Conservation (phyloP, 805 yeast genomes). For the Yarrowia sp. region DNA sequence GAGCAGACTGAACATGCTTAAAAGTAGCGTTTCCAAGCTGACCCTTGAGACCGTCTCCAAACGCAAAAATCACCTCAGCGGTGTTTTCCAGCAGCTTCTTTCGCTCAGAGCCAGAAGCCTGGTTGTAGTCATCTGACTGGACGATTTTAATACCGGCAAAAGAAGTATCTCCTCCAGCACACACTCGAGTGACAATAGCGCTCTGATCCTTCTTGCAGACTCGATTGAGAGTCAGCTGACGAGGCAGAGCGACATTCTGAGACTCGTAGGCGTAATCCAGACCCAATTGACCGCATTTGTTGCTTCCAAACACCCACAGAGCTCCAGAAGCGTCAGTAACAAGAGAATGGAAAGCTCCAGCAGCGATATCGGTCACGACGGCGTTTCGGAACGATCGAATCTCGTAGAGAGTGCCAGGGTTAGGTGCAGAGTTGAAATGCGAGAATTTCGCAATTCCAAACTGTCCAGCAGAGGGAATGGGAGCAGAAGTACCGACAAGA, state of each 20-base stretch:
- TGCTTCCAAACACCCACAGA: slow-evolving; percentile 84
- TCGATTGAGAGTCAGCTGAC: slow-evolving; percentile 45
- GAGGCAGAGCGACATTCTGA: slow-evolving; percentile 71
- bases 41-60: slow-evolving; percentile 85
- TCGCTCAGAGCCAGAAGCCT: not conserved
- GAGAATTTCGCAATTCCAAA: slow-evolving; percentile 75
- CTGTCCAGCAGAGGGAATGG: slow-evolving; percentile 60
- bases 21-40: slow-evolving; percentile 79
- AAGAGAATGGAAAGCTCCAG: slow-evolving; percentile 72
- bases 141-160: slow-evolving; percentile 43
- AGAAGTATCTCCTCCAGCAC: slow-evolving; percentile 70
- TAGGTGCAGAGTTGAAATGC: slow-evolving; percentile 59
- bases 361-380: slow-evolving; percentile 56
- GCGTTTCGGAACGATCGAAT: slow-evolving; percentile 57
- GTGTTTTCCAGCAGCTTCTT: slow-evolving; percentile 4
- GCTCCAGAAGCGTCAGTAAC: slow-evolving; percentile 66
- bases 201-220: slow-evolving; percentile 46
- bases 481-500: slow-evolving; percentile 4
- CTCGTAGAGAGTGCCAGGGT: slow-evolving; percentile 50
- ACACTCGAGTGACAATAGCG: slow-evolving; percentile 42
- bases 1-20: slow-evolving; percentile 69
- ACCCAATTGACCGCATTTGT: slow-evolving; percentile 82
- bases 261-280: slow-evolving; percentile 61
- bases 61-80: slow-evolving; percentile 45
- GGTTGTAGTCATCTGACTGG: slow-evolving; percentile 36